These are phyloP conservation scores for Yarrowia yakushimensis DNA, from an alignment of 805 yeast genomes.

Conservation along the genomic window DNA sequence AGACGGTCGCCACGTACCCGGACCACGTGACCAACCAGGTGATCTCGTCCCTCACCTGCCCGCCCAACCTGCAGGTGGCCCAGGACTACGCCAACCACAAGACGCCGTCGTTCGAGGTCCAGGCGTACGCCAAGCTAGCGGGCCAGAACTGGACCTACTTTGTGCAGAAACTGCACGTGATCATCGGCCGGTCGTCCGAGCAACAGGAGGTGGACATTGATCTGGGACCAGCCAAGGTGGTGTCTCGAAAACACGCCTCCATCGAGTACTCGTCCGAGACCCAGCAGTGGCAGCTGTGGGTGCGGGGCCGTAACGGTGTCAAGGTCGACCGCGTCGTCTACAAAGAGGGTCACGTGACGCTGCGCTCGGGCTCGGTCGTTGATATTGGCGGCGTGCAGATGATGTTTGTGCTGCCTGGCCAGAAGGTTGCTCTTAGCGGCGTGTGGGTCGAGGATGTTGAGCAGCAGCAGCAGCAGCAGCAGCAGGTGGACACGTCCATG, in stretches of 20 bases:
- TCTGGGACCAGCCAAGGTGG: slow-evolving; percentile 96
- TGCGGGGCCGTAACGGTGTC: slow-evolving; percentile 89
- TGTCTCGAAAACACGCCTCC: slow-evolving; percentile 82
- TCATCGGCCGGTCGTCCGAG: slow-evolving; percentile 66
- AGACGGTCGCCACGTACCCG: slow-evolving; percentile 11
- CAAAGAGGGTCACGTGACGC: slow-evolving; percentile 43
- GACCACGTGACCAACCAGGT: slow-evolving; percentile 69
- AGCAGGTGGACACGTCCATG: neutral
- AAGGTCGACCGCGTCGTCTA: slow-evolving; percentile 70
- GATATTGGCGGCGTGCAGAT: slow-evolving; percentile 97
- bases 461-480: neutral
- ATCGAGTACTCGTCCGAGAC: slow-evolving; percentile 71
- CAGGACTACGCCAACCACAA: slow-evolving; percentile 68
- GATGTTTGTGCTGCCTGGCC: slow-evolving; percentile 97
- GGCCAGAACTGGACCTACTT: slow-evolving; percentile 93
- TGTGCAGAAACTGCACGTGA: slow-evolving; percentile 69
- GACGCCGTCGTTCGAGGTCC: slow-evolving; percentile 55
- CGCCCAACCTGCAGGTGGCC: slow-evolving; percentile 79
- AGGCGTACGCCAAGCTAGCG: slow-evolving; percentile 95
- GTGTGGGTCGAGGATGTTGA: slow-evolving; percentile 7
- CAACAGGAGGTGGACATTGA: slow-evolving; percentile 63
- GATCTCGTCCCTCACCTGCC: slow-evolving; percentile 62
- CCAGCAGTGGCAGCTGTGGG: slow-evolving; percentile 81
- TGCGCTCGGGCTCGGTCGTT: slow-evolving; percentile 82
- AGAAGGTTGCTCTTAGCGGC: slow-evolving; percentile 36